Evolutionary conservation across 139 green algal species (phyloP).

Genomic region (Volvox africanus): DNA sequence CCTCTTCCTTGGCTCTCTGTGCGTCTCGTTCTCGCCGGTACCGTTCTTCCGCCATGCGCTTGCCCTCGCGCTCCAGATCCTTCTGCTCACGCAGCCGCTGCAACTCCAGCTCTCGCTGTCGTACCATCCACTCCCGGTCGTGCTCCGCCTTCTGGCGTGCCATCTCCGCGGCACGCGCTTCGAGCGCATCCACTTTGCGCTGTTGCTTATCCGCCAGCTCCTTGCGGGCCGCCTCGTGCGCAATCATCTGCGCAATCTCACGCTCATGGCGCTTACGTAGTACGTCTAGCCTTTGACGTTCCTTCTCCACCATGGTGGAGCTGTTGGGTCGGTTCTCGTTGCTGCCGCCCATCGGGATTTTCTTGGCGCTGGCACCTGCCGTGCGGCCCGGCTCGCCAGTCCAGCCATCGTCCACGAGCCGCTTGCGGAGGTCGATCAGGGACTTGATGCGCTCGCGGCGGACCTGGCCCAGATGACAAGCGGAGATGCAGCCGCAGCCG

Average conservation of each 20-base stretch:
- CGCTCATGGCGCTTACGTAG: constrained; percentile 83
- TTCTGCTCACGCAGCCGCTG: constrained; percentile 57
- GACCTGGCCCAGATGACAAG: neutral
- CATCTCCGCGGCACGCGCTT: constrained; percentile 74
- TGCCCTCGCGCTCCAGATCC: constrained; percentile 46
- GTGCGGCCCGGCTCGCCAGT: constrained; percentile 17
- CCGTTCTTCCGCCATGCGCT: constrained; percentile 58
- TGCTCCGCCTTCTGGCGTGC: constrained; percentile 65
- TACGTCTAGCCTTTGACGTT: constrained; percentile 86
- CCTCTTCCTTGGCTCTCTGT: constrained; percentile 59
- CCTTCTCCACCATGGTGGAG: constrained; percentile 78
- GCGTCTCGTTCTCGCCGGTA: constrained; percentile 61
- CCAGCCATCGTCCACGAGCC: constrained; percentile 70
- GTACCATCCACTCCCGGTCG: constrained; percentile 74
- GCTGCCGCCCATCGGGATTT: neutral
- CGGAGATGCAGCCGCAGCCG: no score
- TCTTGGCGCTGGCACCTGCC: neutral
- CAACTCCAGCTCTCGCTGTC: constrained; percentile 82
- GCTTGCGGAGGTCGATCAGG: constrained; percentile 78
- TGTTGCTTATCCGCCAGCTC: constrained; percentile 79
- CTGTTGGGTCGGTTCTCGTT: neutral
- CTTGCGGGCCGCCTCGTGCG: constrained; percentile 80
- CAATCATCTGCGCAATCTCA: constrained; percentile 78
- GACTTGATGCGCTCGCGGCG: constrained; percentile 68
- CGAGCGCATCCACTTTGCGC: constrained; percentile 69